phyloP scores from a whole-genome alignment of 495 filamentous ascomycete genomes.

The Podospora bellae-mahoneyi region DNA sequence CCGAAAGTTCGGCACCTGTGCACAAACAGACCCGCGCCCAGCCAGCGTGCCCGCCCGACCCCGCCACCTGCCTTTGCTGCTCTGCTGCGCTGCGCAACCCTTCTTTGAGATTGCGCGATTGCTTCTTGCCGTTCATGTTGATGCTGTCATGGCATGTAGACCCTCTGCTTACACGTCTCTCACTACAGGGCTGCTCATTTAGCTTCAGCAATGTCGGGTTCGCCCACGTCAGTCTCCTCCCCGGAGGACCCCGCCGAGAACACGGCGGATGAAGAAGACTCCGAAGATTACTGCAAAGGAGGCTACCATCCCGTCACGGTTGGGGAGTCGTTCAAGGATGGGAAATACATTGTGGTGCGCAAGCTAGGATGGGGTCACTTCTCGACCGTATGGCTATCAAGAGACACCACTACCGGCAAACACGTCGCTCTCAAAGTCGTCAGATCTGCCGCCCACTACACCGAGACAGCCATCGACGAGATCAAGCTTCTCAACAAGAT shows the following conservation, averaged over 20 bases:
- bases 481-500: constrained; percentile 97
- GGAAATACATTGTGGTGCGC: constrained; percentile 91
- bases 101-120: constrained; percentile 10
- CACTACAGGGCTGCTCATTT: constrained; percentile 33
- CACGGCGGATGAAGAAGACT: constrained; percentile 97
- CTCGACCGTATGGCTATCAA: constrained; percentile 95
- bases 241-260: constrained; percentile 82
- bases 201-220: constrained; percentile 55
- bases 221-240: constrained; percentile 74
- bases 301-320: constrained; percentile 93
- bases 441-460: constrained; percentile 95
- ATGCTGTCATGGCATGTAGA: constrained; percentile 14
- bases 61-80: constrained; percentile 24
- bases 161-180: constrained; percentile 25
- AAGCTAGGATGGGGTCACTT: constrained; percentile 99
- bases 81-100: constrained; percentile 13
- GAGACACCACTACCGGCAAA: constrained; percentile 84
- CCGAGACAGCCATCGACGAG: constrained; percentile 97
- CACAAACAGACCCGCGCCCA: constrained; percentile 14
- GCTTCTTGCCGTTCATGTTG: background rate
- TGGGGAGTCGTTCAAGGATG: constrained; percentile 96
- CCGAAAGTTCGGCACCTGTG: constrained; percentile 37
- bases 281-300: constrained; percentile 98
- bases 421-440: constrained; percentile 98
- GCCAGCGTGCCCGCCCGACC: constrained; percentile 22